These are phyloP conservation scores for Fraxinus dipetala DNA, from an alignment of 305 asterid species.

Conservation along the genomic window DNA sequence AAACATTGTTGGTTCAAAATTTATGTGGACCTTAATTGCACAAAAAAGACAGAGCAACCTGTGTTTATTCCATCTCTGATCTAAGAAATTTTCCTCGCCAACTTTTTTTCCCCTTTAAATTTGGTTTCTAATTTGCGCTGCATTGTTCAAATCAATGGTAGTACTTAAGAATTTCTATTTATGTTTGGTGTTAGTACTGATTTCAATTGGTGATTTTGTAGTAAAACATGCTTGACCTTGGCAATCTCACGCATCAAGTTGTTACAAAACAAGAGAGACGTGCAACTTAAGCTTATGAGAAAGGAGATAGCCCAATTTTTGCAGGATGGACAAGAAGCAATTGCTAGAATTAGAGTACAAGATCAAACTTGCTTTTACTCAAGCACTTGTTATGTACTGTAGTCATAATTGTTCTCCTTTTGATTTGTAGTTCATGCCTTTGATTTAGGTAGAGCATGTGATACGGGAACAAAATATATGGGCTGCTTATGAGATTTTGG, in stretches of 20 bases:
- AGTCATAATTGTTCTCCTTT: neutral
- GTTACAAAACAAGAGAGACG: conserved; percentile 83
- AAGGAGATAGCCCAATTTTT: conserved; percentile 89
- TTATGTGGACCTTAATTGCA: neutral
- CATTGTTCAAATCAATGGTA: neutral
- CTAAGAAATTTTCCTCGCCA: neutral
- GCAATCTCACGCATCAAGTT: conserved; percentile 78
- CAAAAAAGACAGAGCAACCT: neutral
- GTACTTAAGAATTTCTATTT: neutral
- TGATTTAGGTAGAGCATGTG: conserved; percentile 79
- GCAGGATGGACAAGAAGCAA: conserved; percentile 81
- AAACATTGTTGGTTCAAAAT: conserved; percentile 4
- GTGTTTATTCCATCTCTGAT: neutral
- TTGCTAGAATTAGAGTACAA: conserved; percentile 84
- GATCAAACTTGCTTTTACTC: conserved; percentile 16
- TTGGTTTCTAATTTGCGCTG: neutral
- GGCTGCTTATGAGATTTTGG: conserved; percentile 89
- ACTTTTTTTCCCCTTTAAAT: neutral
- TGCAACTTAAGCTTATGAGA: conserved; percentile 72
- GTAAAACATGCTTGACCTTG: conserved; percentile 86
- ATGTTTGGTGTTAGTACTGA: conserved; percentile 11
- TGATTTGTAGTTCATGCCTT: conserved; percentile 17
- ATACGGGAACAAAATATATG: conserved; percentile 81
- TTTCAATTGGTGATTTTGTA: conserved; percentile 33
- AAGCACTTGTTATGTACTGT: neutral